Conservation (phyloP, 1,284 basidiomycete genomes). For the Moesziomyces sp. region DNA sequence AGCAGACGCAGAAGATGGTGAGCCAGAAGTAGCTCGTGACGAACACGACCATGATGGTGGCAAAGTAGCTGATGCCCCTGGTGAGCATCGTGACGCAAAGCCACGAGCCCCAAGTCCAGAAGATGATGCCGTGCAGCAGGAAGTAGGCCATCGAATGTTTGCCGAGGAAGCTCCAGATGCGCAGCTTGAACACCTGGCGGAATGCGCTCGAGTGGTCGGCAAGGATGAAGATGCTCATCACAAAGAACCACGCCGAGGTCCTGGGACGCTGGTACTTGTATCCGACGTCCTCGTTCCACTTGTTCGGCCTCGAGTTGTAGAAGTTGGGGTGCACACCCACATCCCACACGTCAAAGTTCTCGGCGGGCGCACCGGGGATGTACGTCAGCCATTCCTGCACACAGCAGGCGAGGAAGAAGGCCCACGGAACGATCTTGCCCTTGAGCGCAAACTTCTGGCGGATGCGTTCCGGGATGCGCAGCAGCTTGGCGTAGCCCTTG, state of each 20-base stretch:
- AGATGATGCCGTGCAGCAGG: slow-evolving; percentile 58
- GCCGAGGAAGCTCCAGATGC: slow-evolving; percentile 56
- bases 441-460: slow-evolving; percentile 47
- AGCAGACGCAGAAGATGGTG: slow-evolving; percentile 48
- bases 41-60: slow-evolving; percentile 52
- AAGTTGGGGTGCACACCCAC: slow-evolving; percentile 59
- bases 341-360: slow-evolving; percentile 40
- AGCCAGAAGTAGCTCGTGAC: slow-evolving; percentile 49
- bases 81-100: slow-evolving; percentile 48
- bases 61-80: slow-evolving; percentile 45
- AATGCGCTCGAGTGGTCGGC: slow-evolving; percentile 51
- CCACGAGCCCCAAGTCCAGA: slow-evolving; percentile 60
- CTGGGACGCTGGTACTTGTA: slow-evolving; percentile 42
- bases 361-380: slow-evolving; percentile 34
- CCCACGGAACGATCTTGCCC: slow-evolving; percentile 52
- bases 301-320: slow-evolving; percentile 38
- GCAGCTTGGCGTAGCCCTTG: slow-evolving; percentile 22
- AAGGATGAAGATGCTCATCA: slow-evolving; percentile 56
- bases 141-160: slow-evolving; percentile 57
- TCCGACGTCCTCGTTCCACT: slow-evolving; percentile 27
- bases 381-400: slow-evolving; percentile 45
- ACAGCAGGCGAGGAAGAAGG: slow-evolving; percentile 53
- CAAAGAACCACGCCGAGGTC: slow-evolving; percentile 44
- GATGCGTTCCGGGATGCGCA: slow-evolving; percentile 32
- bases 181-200: slow-evolving; percentile 52